Conservation (phyloP, 176 grass and related monocot genomes). For the Cenchrus fungigraminus region DNA sequence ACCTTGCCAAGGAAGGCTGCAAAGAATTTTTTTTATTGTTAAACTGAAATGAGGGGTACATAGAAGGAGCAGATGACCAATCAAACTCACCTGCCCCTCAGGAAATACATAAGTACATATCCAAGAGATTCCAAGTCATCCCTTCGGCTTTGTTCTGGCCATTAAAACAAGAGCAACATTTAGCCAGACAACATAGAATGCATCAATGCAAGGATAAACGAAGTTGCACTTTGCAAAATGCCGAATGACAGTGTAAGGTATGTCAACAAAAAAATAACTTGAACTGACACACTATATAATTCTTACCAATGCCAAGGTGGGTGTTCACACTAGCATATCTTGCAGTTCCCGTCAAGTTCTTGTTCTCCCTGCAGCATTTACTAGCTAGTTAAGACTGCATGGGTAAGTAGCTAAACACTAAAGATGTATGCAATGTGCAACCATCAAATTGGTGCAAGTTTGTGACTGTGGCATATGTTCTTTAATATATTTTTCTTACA, state of each 20-base stretch:
- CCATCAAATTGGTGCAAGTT: background rate
- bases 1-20: constrained; percentile 98
- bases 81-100: constrained; percentile 87
- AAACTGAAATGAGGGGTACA: constrained; percentile 1
- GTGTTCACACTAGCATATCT: constrained; percentile 97
- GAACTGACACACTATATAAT: constrained; percentile 31
- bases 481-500: background rate
- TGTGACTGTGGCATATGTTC: background rate
- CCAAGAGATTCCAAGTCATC: constrained; percentile 99
- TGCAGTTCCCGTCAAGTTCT: constrained; percentile 92
- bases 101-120: constrained; percentile 98
- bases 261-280: constrained; percentile 2
- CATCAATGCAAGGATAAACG: constrained; percentile 1
- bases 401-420: background rate
- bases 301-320: constrained; percentile 95
- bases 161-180: constrained; percentile 23
- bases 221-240: background rate
- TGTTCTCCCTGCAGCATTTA: constrained; percentile 86
- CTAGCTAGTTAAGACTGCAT: constrained; percentile 32
- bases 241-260: constrained; percentile 11
- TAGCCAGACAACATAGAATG: constrained; percentile 4
- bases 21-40: constrained; percentile 14
- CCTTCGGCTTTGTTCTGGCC: constrained; percentile 94
- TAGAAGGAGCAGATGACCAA: constrained; percentile 23
- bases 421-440: background rate